Percentiles rank a stretch among this genome's conserved stretches.
Evolutionary conservation across 345 rosid species (phyloP).

Genomic region (Dimocarpus longan): DNA sequence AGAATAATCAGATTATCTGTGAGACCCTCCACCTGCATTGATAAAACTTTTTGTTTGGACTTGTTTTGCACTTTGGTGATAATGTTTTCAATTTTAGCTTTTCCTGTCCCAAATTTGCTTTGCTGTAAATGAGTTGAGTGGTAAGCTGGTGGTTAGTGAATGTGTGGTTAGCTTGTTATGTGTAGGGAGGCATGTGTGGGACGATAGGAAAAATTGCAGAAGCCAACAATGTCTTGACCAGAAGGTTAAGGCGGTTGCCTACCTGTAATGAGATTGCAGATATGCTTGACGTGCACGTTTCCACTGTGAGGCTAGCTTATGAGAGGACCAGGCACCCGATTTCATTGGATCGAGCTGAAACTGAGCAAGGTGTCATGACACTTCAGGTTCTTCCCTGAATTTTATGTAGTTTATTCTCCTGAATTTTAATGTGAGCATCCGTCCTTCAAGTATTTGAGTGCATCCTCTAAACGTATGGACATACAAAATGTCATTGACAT

Average conservation of each 20-base stretch:
- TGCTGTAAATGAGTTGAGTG: conserved; percentile 17
- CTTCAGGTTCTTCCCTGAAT: conserved; percentile 38
- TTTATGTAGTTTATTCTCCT: background rate
- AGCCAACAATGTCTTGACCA: conserved; percentile 38
- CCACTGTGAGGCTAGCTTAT: conserved; percentile 46
- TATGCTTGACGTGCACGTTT: conserved; percentile 41
- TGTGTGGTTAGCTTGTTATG: conserved; percentile 51
- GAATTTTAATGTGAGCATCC: background rate
- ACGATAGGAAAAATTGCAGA: conserved; percentile 49
- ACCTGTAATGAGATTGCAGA: conserved; percentile 55
- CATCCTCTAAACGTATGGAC: background rate
- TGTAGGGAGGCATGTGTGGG: conserved; percentile 55
- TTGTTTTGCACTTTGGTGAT: background rate
- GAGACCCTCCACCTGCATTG: conserved; percentile 18
- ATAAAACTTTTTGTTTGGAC: background rate
- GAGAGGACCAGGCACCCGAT: conserved; percentile 42
- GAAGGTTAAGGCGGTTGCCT: conserved; percentile 39
- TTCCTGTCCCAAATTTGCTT: background rate
- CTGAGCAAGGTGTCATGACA: conserved; percentile 44
- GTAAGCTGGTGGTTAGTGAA: conserved; percentile 53
- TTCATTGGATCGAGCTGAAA: conserved; percentile 41
- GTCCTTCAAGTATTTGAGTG: background rate
- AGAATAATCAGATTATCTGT: conserved; percentile 59
- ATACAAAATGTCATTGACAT: background rate
- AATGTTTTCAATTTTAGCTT: background rate